Evolutionary conservation across 2,329 filamentous ascomycete genomes (phyloP), one percentile per base, ranked within the genome.

Genomic region (Aspergillus proliferans): DNA sequence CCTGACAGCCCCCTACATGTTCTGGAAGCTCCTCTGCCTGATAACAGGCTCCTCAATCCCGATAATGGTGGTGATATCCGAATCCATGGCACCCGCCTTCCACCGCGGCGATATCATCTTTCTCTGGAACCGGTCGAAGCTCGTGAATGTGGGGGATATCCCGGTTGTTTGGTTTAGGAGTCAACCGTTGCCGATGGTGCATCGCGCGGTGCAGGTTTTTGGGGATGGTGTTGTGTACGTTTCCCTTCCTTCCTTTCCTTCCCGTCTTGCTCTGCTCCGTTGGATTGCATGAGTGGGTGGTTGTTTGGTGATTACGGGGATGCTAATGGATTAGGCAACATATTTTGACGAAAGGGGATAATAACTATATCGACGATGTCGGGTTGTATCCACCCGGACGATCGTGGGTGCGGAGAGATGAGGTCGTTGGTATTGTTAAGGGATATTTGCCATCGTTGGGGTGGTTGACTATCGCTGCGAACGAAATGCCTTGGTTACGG

Each of bases 81-180:
- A 55, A 28, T 55, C 48, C 10, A 55, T 55, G 51, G 46, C 44
- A 10, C 48, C 52, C 3, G 52, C 51, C 1, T 53, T 53, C 24
- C 19, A 24, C 7, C 50, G n/a, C 2, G 47, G 50, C 10, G 50
- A 52, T 22, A n/a, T 47, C 6, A 12, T 49, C 7, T 46, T 52
- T 18, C 26, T 50, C 14, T 44, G 22, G n/a, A 50, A 50, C 19
- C 40, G 33, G 14, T 18, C 39, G 4, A 18, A 21, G n/a, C 30
- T 21, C 7, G 26, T 45, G n/a, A 14, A 24, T 2, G 40, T 45
- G 24, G 48, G 45, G 8, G 45, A 50, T 7, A 15, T 50, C 6
- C 48, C 48, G 2, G 48, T 50, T 18, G 38, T 30, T 21, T 50
- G 48, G 48, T 19, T 45, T 3, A 22, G n/a, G 7, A 18, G n/a